phyloP scores from a whole-genome alignment of 2,329 filamentous ascomycete genomes.

The Scedosporium boydii region DNA sequence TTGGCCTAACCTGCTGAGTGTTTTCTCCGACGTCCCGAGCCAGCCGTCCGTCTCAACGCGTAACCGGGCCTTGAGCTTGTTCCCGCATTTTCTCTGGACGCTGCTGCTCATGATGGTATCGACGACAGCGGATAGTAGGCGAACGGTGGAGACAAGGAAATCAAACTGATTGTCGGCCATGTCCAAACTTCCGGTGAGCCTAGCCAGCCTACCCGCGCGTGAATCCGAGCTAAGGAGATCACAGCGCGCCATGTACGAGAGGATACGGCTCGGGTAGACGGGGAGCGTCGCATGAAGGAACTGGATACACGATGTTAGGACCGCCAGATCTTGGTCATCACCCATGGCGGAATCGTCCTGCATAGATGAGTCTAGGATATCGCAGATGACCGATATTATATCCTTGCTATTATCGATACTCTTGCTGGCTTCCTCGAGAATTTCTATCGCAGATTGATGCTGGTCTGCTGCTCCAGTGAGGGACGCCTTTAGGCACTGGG shows the following conservation, averaged over 20 bases:
- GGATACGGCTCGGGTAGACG: slow-evolving; percentile 74
- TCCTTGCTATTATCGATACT: slow-evolving; percentile 54
- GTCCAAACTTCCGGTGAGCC: slow-evolving; percentile 75
- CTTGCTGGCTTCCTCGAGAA: slow-evolving; percentile 47
- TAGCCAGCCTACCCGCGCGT: slow-evolving; percentile 65
- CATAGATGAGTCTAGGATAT: slow-evolving; percentile 67
- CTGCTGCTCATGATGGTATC: slow-evolving; percentile 64
- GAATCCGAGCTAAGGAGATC: slow-evolving; percentile 69
- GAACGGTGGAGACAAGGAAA: slow-evolving; percentile 64
- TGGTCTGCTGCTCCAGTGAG: slow-evolving; percentile 9
- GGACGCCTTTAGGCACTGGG: slow-evolving; percentile 30
- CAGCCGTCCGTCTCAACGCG: slow-evolving; percentile 43
- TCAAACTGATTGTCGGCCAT: slow-evolving; percentile 66
- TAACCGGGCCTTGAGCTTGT: slow-evolving; percentile 37
- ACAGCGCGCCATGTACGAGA: slow-evolving; percentile 80
- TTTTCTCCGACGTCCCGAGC: slow-evolving; percentile 68
- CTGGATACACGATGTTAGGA: slow-evolving; percentile 62
- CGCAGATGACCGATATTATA: slow-evolving; percentile 71
- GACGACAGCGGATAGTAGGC: slow-evolving; percentile 65
- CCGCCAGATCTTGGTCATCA: slow-evolving; percentile 56
- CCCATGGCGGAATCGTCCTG: slow-evolving; percentile 47
- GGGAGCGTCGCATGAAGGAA: slow-evolving; percentile 67
- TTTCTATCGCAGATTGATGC: slow-evolving; percentile 24
- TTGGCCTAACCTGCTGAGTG: slow-evolving; percentile 60
- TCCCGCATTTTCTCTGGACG: slow-evolving; percentile 52